Evolutionary conservation across 176 grass and related monocot genomes (phyloP).

Genomic region (Carex littledalei): DNA sequence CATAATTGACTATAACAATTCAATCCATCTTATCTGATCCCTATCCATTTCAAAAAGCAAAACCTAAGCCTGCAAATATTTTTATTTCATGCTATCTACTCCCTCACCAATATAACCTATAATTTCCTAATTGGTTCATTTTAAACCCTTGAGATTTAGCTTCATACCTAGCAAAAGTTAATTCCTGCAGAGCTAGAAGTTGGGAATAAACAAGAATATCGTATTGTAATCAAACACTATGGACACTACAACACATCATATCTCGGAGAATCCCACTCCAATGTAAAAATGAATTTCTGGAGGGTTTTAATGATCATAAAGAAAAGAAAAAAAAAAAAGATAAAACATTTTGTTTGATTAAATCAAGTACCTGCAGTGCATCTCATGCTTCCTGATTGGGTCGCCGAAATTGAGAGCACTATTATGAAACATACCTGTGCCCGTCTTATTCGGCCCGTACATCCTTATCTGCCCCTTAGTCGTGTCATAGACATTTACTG

Average conservation of each 20-base stretch:
- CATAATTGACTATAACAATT: not conserved
- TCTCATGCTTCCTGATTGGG: conserved; percentile 83
- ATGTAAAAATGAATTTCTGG: not conserved
- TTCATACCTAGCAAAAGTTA: not conserved
- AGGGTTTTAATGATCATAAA: not conserved
- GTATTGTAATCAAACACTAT: not conserved
- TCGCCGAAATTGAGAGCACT: conserved; percentile 92
- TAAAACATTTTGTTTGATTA: not conserved
- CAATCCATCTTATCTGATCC: not conserved
- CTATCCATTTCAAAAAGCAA: not conserved
- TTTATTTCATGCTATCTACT: not conserved
- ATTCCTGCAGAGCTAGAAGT: not conserved
- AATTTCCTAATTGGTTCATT: not conserved
- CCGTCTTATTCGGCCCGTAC: conserved; percentile 62
- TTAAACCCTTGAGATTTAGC: not conserved
- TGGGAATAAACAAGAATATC: conserved; percentile 19
- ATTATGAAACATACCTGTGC: conserved; percentile 36
- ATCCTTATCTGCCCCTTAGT: conserved; percentile 75
- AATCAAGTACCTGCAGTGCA: conserved; percentile 89
- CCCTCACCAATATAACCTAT: not conserved
- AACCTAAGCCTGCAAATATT: not conserved
- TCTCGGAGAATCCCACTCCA: not conserved
- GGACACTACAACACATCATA: not conserved
- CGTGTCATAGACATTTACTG: conserved; percentile 94
- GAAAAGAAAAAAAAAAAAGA: not conserved